Conservation (phyloP, 257 asterid species). For the Nyctanthes arbortristis region DNA sequence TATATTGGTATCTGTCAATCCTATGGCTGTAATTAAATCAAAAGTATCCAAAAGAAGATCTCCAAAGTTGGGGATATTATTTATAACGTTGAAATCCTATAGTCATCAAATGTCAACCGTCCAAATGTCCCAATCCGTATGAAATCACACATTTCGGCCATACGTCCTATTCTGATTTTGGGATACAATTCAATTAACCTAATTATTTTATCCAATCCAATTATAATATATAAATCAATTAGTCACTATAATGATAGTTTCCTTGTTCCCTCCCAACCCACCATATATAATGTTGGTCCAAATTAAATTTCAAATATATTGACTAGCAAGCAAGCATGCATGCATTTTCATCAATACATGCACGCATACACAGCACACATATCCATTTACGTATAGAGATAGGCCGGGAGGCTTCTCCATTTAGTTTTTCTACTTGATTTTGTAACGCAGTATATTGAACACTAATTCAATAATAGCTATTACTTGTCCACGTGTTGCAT, state of each 20-base stretch:
- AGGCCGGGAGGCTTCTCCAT: too few species aligned
- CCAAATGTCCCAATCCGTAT: background rate
- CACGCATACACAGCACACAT: background rate
- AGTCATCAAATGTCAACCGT: background rate
- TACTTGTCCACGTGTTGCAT: too few species aligned
- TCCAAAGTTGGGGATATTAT: background rate
- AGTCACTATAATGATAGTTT: background rate
- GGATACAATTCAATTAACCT: background rate
- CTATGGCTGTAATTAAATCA: background rate
- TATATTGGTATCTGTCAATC: slow-evolving; percentile 2
- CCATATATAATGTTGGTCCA: background rate
- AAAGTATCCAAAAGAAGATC: background rate
- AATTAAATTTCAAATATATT: background rate
- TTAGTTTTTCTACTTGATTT: too few species aligned
- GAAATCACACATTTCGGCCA: background rate
- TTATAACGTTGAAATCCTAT: background rate
- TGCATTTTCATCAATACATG: background rate
- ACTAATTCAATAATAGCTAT: too few species aligned
- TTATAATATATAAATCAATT: background rate
- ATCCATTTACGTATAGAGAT: too few species aligned
- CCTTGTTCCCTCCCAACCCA: background rate
- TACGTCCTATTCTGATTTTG: background rate
- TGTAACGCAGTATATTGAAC: too few species aligned
- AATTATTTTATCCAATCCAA: background rate
- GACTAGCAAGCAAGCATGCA: background rate